A percentile compares a stretch with the other conserved stretches of the same genome.
Evolutionary conservation across 495 filamentous ascomycete genomes (phyloP).

Genomic region (Hypomontagnella submonticulosa): DNA sequence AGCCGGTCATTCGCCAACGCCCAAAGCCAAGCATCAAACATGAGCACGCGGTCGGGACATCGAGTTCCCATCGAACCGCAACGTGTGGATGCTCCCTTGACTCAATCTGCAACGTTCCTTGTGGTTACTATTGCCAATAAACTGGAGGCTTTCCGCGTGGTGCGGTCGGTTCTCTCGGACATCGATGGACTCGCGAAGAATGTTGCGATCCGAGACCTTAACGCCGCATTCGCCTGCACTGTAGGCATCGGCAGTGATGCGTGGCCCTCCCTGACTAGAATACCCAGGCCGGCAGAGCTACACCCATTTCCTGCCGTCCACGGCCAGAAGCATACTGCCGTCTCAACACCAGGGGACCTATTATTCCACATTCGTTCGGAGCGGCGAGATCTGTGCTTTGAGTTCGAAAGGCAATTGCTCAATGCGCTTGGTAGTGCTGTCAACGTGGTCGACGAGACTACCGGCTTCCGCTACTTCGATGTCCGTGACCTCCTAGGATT

Average conservation of each 20-base stretch:
- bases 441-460: slow-evolving; percentile 61
- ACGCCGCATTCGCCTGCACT: slow-evolving; percentile 62
- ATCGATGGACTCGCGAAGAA: slow-evolving; percentile 64
- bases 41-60: slow-evolving; percentile 16
- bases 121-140: slow-evolving; percentile 54
- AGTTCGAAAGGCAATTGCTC: slow-evolving; percentile 66
- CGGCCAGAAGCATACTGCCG: slow-evolving; percentile 58
- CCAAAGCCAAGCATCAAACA: slow-evolving; percentile 10
- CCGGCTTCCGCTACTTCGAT: slow-evolving; percentile 70
- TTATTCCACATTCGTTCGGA: slow-evolving; percentile 69
- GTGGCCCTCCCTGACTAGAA: slow-evolving; percentile 59
- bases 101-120: slow-evolving; percentile 63
- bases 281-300: slow-evolving; percentile 62
- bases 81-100: slow-evolving; percentile 61
- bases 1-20: neutral
- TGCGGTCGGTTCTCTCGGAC: slow-evolving; percentile 58
- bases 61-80: slow-evolving; percentile 49
- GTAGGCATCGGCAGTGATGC: slow-evolving; percentile 64
- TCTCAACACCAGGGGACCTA: slow-evolving; percentile 65
- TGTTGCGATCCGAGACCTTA: slow-evolving; percentile 63
- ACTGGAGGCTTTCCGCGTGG: slow-evolving; percentile 47
- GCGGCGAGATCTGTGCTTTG: slow-evolving; percentile 67
- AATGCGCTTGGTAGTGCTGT: slow-evolving; percentile 61
- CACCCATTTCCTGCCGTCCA: slow-evolving; percentile 61
- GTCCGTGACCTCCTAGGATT: slow-evolving; percentile 69